Base-by-base conservation (phyloP, 2,329 filamentous ascomycete genomes). In the Alternaria ventricosa region DNA sequence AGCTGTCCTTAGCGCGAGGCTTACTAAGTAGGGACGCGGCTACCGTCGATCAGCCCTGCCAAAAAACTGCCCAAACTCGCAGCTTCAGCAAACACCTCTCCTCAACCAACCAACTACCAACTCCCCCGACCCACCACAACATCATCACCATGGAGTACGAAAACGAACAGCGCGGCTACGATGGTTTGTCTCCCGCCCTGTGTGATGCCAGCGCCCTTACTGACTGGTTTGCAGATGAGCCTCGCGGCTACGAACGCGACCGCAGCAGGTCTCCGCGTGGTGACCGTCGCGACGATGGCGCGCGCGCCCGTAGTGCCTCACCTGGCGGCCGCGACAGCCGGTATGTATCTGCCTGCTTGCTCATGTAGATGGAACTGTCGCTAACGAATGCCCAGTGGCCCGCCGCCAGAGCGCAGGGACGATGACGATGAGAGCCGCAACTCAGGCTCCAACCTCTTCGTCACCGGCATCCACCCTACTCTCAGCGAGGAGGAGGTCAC, bases 361-460 rank as follows among this genome's bases (percentile, higher is more conserved):
- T 27, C 13, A 20, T 57, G 10, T 22, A 56, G 60, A 57, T 54
- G 47, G 45, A 50, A 53, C 22, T 64, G 46, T 45, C 56, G 57
- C 69, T 79, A n/a, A 77, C 67, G 22, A 50, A 28, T 20, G 28
- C 47, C 36, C 82, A 86, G 80, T 75, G 84, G 79, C 79, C 82
- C 82, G 50, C 81, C 83, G 44, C 79, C 82, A 53, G 83, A 83
- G 68, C 78, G 82, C 63, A 82, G 83, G 70, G 77, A 81, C 67
- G 92, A 96, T 72, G 93, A 96, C 73, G 92, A 96, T 72, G 92
- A 91, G 72, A 91, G 94, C 68, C 80, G 92, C 78, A 99, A 99
- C 84, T 92, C 94, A 67, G 96, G 96, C 73, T 97, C 96, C 71
- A 99, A 99, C 85, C 91, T 99, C 64, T 99, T 99, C 81, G 96